Evolutionary conservation across 116 monocot species (phyloP).

Genomic region (Posidonia oceanica): DNA sequence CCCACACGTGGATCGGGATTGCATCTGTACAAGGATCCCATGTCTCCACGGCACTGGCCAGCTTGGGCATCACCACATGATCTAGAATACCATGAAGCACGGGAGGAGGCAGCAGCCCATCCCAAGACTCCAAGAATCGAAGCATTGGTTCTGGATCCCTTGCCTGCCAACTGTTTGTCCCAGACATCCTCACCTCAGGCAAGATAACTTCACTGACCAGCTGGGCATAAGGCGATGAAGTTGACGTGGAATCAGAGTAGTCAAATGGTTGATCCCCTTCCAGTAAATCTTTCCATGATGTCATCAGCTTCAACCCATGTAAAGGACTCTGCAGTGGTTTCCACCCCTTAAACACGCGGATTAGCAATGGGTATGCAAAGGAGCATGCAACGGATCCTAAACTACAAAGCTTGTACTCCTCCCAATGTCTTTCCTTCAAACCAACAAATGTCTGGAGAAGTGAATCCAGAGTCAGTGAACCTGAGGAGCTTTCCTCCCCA

Average conservation of each 20-base stretch:
- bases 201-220: conserved; percentile 66
- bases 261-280: conserved; percentile 73
- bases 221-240: conserved; percentile 50
- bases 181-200: conserved; percentile 75
- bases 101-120: conserved; percentile 51
- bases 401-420: conserved; percentile 83
- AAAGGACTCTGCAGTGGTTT: conserved; percentile 63
- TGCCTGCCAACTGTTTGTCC: conserved; percentile 77
- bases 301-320: conserved; percentile 61
- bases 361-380: conserved; percentile 58
- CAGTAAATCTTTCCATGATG: conserved; percentile 60
- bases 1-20: conserved; percentile 78
- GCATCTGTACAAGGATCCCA: conserved; percentile 79
- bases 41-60: conserved; percentile 50
- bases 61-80: conserved; percentile 79
- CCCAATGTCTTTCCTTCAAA: conserved; percentile 39
- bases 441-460: conserved; percentile 40
- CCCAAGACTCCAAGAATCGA: conserved; percentile 69
- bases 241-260: conserved; percentile 35
- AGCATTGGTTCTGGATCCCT: conserved; percentile 94
- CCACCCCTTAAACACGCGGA: conserved; percentile 76
- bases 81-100: conserved; percentile 72
- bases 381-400: conserved; percentile 64
- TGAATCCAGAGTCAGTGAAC: conserved; percentile 51
- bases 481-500: conserved; percentile 32